These are phyloP conservation scores for Termitomyces sp. DNA, from an alignment of 768 basidiomycete genomes.

Conservation along the genomic window DNA sequence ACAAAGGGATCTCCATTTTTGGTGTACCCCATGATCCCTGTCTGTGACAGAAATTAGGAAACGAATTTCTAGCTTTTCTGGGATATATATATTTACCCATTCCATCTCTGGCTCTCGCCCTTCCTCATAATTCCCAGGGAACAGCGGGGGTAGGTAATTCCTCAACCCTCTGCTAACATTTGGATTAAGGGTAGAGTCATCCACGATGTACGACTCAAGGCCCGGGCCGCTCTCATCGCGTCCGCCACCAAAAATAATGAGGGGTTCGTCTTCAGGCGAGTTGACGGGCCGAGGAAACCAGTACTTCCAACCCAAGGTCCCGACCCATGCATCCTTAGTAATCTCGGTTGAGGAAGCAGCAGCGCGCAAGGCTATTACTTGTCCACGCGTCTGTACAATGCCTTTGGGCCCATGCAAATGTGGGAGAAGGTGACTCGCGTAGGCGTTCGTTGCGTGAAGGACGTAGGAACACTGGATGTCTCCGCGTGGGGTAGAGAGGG, in stretches of 20 bases:
- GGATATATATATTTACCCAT: slow-evolving; percentile 54
- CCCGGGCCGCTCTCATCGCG: slow-evolving; percentile 36
- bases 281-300: slow-evolving; percentile 71
- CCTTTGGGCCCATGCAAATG: slow-evolving; percentile 47
- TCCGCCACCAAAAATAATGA: slow-evolving; percentile 73
- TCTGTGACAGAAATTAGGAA: slow-evolving; percentile 34
- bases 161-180: slow-evolving; percentile 44
- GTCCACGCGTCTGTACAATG: slow-evolving; percentile 71
- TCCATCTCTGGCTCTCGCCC: slow-evolving; percentile 64
- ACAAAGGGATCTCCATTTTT: slow-evolving; percentile 61
- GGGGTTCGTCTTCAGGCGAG: slow-evolving; percentile 32
- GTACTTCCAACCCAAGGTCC: slow-evolving; percentile 58
- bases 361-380: slow-evolving; percentile 44
- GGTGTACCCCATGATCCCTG: slow-evolving; percentile 81
- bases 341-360: slow-evolving; percentile 31
- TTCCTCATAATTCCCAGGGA: slow-evolving; percentile 46
- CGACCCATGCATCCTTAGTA: slow-evolving; percentile 41
- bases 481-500: slow-evolving; percentile 63
- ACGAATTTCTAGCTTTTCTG: background rate
- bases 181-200: slow-evolving; percentile 52
- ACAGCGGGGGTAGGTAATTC: slow-evolving; percentile 54
- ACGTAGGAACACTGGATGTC: slow-evolving; percentile 53
- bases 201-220: slow-evolving; percentile 46
- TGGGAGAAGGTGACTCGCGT: slow-evolving; percentile 73
- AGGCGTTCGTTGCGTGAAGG: slow-evolving; percentile 86